These are phyloP conservation scores for Kwoniella sp. DNA, from an alignment of 768 basidiomycete genomes.

Conservation along the genomic window DNA sequence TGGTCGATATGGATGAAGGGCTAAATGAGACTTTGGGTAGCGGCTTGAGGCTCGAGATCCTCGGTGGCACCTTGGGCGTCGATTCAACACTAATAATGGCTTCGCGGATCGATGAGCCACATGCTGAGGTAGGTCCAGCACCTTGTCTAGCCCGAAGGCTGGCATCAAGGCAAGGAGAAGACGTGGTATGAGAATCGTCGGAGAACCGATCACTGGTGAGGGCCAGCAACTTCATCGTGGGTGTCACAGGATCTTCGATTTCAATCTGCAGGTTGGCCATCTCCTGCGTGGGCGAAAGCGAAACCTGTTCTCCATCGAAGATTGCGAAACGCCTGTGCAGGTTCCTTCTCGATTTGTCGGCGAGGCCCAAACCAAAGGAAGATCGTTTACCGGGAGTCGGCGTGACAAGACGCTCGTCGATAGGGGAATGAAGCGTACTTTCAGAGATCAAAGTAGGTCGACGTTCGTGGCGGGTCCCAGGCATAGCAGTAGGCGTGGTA, in stretches of 20 bases:
- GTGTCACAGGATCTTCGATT: constrained; percentile 8
- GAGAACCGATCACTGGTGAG: background rate
- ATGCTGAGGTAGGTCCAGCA: background rate
- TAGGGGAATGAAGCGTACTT: constrained; percentile 1
- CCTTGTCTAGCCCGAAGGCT: background rate
- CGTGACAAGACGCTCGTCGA: constrained; percentile 1
- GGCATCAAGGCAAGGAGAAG: background rate
- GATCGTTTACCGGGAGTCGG: constrained; percentile 1
- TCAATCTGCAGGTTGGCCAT: background rate
- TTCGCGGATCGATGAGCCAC: background rate
- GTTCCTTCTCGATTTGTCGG: constrained; percentile 15
- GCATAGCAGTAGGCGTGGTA: constrained; percentile 5
- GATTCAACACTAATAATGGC: too few species aligned
- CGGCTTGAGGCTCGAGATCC: constrained; percentile 6
- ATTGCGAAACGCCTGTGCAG: constrained; percentile 23
- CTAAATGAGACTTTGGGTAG: background rate
- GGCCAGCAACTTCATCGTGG: background rate
- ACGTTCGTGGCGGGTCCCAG: background rate
- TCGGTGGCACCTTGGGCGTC: background rate
- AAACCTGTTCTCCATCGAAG: constrained; percentile 25
- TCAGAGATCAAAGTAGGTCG: constrained; percentile 10
- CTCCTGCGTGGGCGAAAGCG: constrained; percentile 8
- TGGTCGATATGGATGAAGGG: background rate
- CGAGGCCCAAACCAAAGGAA: background rate
- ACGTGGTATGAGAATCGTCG: background rate